Evolutionary conservation across 169 alveolate genomes (phyloP).

Genomic region (Theileria orientalis): DNA sequence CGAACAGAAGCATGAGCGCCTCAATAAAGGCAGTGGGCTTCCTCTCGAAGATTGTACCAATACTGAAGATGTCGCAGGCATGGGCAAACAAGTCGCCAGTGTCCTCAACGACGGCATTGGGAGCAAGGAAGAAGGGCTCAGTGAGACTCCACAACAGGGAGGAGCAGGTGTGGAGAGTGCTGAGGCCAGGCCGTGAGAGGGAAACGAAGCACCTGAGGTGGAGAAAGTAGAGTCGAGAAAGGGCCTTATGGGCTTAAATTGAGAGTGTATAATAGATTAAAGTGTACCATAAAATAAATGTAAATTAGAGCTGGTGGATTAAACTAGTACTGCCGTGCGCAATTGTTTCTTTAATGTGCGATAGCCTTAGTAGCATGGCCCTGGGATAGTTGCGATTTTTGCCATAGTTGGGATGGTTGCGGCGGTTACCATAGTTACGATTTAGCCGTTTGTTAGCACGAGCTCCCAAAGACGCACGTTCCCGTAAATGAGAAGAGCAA

Average conservation of each 20-base stretch:
- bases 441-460: constrained; percentile 23
- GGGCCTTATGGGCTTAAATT: background rate
- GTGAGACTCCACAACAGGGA: constrained; percentile 43
- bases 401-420: background rate
- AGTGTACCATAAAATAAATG: background rate
- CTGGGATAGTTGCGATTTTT: no score
- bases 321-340: no score
- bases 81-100: constrained; percentile 39
- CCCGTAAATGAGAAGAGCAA: constrained; percentile 57
- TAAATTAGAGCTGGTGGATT: background rate
- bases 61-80: constrained; percentile 49
- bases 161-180: constrained; percentile 77
- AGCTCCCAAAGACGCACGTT: constrained; percentile 62
- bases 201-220: constrained; percentile 80
- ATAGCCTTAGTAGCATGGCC: no score
- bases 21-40: constrained; percentile 38
- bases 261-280: background rate
- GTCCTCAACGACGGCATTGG: constrained; percentile 24
- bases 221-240: constrained; percentile 50
- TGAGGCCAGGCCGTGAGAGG: constrained; percentile 81
- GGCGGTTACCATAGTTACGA: background rate
- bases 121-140: background rate
- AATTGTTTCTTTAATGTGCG: no score
- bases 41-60: constrained; percentile 33
- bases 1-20: constrained; percentile 34